phyloP scores from a whole-genome alignment of 805 yeast genomes.

The Yamadazyma sp. region DNA sequence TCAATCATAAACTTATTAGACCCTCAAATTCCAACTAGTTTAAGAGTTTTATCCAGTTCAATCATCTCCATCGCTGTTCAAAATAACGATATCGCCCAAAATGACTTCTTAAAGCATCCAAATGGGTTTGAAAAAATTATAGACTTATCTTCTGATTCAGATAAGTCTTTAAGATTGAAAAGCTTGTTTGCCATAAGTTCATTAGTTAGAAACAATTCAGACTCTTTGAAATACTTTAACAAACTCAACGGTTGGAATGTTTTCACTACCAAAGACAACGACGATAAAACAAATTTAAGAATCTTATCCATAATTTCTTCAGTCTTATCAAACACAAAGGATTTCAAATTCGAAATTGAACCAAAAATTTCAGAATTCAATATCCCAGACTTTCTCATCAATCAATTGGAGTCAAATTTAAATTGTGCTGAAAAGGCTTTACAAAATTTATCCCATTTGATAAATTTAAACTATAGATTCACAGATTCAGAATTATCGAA shows the following conservation, averaged over 20 bases:
- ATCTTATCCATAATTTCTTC: conserved; percentile 58
- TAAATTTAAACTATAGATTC: conserved; percentile 42
- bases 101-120: conserved; percentile 53
- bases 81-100: conserved; percentile 77
- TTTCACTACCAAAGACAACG: conserved; percentile 14
- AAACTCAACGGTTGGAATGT: conserved; percentile 61
- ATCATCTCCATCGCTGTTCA: conserved; percentile 90
- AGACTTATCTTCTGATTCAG: neutral
- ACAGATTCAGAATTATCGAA: conserved; percentile 40
- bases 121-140: conserved; percentile 48
- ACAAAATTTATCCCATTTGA: conserved; percentile 46
- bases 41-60: conserved; percentile 63
- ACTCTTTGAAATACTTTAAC: conserved; percentile 55
- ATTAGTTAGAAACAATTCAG: conserved; percentile 63
- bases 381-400: conserved; percentile 31
- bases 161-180: conserved; percentile 46
- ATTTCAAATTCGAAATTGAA: conserved; percentile 38
- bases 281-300: conserved; percentile 49
- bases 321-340: conserved; percentile 45
- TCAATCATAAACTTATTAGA: conserved; percentile 55
- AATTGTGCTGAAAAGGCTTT: conserved; percentile 58
- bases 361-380: conserved; percentile 35
- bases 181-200: conserved; percentile 77
- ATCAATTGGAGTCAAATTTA: conserved; percentile 37
- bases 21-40: conserved; percentile 22